phyloP scores from a whole-genome alignment of 139 green algal genomes.

The Micractinium conductrix region DNA sequence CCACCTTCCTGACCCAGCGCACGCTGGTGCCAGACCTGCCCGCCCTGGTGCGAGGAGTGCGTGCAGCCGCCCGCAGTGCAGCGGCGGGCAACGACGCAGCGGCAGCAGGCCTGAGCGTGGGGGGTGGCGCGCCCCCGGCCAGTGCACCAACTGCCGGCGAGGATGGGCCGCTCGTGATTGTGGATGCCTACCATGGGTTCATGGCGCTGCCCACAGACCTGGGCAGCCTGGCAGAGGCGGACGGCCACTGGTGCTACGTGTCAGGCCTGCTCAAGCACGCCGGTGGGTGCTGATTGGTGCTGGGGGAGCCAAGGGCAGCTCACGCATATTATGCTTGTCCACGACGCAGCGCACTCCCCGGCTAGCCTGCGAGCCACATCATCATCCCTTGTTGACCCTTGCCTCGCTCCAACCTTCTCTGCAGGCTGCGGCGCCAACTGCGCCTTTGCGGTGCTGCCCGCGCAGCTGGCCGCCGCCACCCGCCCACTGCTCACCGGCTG shows the following conservation, averaged over 20 bases:
- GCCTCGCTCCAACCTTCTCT: not conserved
- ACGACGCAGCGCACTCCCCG: too few species aligned
- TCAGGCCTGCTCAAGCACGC: slow-evolving; percentile 42
- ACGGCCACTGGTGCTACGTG: slow-evolving; percentile 31
- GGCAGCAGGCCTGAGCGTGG: not conserved
- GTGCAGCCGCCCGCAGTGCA: not conserved
- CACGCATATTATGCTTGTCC: too few species aligned
- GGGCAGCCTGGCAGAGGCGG: slow-evolving; percentile 15
- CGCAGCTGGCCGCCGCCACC: not conserved
- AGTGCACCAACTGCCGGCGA: not conserved
- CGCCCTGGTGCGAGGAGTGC: slow-evolving; percentile 22
- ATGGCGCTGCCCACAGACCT: slow-evolving; percentile 31
- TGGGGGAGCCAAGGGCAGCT: too few species aligned
- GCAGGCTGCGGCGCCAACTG: slow-evolving; percentile 39
- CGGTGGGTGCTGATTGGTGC: too few species aligned
- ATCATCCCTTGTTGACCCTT: too few species aligned
- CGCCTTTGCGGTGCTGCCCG: slow-evolving; percentile 29
- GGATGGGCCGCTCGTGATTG: slow-evolving; percentile 1
- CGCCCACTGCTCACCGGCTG: slow-evolving; percentile 37
- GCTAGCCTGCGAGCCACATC: too few species aligned
- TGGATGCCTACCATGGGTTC: slow-evolving; percentile 44
- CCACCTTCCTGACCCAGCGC: slow-evolving; percentile 30
- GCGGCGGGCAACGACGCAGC: not conserved
- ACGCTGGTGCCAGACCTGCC: slow-evolving; percentile 27
- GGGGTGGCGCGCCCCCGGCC: too few species aligned